phyloP scores from a whole-genome alignment of 2,329 filamentous ascomycete species.

The Mycosphaerella arachidis region DNA sequence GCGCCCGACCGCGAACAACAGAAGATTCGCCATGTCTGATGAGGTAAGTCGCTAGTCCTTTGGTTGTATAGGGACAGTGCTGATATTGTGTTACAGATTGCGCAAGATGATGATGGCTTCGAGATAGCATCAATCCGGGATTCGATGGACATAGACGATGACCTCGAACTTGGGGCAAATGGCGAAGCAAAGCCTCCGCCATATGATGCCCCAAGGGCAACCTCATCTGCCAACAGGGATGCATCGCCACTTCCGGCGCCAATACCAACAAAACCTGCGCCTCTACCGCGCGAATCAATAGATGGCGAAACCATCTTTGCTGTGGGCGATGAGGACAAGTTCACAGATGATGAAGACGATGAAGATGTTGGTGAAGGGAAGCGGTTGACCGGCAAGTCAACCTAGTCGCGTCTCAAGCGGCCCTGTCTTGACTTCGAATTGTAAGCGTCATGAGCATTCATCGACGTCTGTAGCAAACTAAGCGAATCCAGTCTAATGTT shows the following conservation, averaged over 20 bases:
- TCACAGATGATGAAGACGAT: constrained; percentile 67
- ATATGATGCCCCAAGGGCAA: constrained; percentile 34
- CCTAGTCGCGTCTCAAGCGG: not conserved
- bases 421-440: not conserved
- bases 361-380: constrained; percentile 32
- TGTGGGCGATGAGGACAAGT: constrained; percentile 81
- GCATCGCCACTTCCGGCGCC: constrained; percentile 52
- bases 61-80: not conserved
- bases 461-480: not conserved
- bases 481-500: not conserved
- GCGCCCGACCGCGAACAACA: constrained; percentile 94
- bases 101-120: constrained; percentile 97
- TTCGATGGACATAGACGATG: constrained; percentile 58
- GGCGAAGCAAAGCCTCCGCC: constrained; percentile 30
- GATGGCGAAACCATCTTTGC: constrained; percentile 96
- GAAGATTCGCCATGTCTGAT: constrained; percentile 97
- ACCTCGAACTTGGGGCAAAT: constrained; percentile 36
- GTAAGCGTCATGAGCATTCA: not conserved
- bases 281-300: constrained; percentile 56
- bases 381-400: constrained; percentile 46
- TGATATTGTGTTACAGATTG: constrained; percentile 53
- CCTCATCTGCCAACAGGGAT: constrained; percentile 33
- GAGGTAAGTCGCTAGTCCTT: constrained; percentile 53
- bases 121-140: constrained; percentile 91
- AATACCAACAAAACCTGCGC: constrained; percentile 44